These are phyloP conservation scores for Leccinum ponderosum DNA, from an alignment of 1,284 basidiomycete species.

Conservation along the genomic window DNA sequence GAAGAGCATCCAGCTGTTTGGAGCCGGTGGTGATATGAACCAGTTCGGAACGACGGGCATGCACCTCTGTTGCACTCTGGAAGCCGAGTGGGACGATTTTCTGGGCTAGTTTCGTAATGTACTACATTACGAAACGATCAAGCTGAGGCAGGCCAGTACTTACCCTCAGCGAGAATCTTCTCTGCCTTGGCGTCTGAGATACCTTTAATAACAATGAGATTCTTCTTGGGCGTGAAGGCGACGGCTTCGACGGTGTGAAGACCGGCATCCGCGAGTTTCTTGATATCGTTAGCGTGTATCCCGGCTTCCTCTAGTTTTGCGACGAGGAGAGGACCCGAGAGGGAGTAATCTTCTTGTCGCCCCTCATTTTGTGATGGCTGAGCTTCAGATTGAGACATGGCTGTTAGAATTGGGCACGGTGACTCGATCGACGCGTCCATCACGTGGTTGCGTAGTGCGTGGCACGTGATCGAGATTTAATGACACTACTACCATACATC, in stretches of 20 bases:
- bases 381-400: constrained; percentile 53
- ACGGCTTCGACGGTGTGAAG: constrained; percentile 95
- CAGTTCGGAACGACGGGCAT: constrained; percentile 92
- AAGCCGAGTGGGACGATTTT: constrained; percentile 98
- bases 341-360: constrained; percentile 55
- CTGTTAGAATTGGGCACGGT: constrained; percentile 31
- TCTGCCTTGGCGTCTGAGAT: constrained; percentile 98
- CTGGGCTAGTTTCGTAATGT: constrained; percentile 58
- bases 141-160: constrained; percentile 23
- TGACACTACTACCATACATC: neutral
- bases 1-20: constrained; percentile 92
- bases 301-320: constrained; percentile 89
- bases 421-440: constrained; percentile 22
- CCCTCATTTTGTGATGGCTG: constrained; percentile 43
- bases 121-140: constrained; percentile 1
- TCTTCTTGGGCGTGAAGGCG: constrained; percentile 97
- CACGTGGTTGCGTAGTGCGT: constrained; percentile 28
- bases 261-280: constrained; percentile 94
- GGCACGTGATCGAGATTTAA: constrained; percentile 10
- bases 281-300: constrained; percentile 89
- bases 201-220: constrained; percentile 89
- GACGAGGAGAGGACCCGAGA: constrained; percentile 80
- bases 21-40: constrained; percentile 98
- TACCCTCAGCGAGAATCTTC: constrained; percentile 92
- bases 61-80: constrained; percentile 97